Conservation (phyloP, 805 yeast species). For the Brettanomyces nanus region DNA sequence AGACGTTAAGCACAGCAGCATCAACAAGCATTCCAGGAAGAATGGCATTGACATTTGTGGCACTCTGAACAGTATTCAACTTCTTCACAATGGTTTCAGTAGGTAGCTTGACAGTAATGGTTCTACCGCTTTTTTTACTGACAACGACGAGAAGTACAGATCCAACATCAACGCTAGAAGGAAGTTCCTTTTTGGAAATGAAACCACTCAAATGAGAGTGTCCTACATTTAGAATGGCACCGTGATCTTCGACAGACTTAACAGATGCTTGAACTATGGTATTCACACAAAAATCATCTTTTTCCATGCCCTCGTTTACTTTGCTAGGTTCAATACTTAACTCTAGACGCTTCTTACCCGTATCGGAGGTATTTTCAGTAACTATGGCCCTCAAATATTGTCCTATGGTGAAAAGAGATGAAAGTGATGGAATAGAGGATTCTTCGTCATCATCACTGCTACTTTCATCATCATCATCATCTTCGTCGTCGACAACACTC, state of each 20-base stretch:
- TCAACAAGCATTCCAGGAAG: constrained; percentile 82
- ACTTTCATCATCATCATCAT: constrained; percentile 34
- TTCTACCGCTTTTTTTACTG: constrained; percentile 43
- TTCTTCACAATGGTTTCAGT: constrained; percentile 35
- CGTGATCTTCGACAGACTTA: constrained; percentile 85
- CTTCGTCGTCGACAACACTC: constrained; percentile 47
- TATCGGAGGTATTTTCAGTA: constrained; percentile 35
- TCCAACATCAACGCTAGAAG: constrained; percentile 39
- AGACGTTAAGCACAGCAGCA: constrained; percentile 54
- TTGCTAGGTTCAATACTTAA: constrained; percentile 66
- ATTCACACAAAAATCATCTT: constrained; percentile 53
- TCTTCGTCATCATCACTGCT: constrained; percentile 26
- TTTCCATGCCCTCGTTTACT: constrained; percentile 54
- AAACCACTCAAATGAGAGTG: constrained; percentile 52
- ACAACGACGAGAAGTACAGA: constrained; percentile 60
- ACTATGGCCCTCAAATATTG: constrained; percentile 84
- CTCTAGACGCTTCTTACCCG: constrained; percentile 52
- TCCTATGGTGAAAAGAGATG: constrained; percentile 53
- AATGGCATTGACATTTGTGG: constrained; percentile 69
- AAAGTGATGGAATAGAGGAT: constrained; percentile 43
- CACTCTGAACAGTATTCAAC: constrained; percentile 41
- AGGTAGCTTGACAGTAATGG: constrained; percentile 47
- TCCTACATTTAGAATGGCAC: constrained; percentile 72
- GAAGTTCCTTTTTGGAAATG: constrained; percentile 60
- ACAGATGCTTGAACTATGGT: constrained; percentile 69